Conservation (phyloP, 306 rosid genomes). For the Ochetophila trinervis region DNA sequence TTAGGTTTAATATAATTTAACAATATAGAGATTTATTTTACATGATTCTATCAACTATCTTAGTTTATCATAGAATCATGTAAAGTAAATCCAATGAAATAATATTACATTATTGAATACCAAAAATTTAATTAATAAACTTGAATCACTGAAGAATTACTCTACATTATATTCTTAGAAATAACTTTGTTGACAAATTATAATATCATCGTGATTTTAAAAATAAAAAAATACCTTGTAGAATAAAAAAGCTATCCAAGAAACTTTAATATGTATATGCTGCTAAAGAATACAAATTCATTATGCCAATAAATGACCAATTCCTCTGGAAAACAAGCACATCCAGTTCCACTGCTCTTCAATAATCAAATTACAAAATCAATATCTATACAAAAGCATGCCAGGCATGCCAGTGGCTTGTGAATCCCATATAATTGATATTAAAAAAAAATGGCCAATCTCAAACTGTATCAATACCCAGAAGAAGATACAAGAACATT, state of each 20-base stretch:
- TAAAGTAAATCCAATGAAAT: too few species aligned
- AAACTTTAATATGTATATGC: not conserved
- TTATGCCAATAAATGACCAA: not conserved
- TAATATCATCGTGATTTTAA: too few species aligned
- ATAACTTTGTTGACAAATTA: too few species aligned
- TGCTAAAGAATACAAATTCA: constrained; percentile 1
- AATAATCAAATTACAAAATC: constrained; percentile 30
- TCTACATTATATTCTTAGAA: not conserved
- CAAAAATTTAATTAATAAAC: too few species aligned
- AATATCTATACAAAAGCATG: constrained; percentile 49
- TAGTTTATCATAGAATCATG: too few species aligned
- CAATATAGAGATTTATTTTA: too few species aligned
- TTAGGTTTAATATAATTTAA: too few species aligned
- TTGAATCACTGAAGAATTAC: too few species aligned
- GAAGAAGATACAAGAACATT: constrained; percentile 75
- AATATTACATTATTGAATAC: too few species aligned
- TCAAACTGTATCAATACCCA: constrained; percentile 40
- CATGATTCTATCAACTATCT: too few species aligned
- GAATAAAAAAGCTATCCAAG: not conserved
- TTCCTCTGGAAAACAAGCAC: constrained; percentile 11
- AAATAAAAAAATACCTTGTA: not conserved
- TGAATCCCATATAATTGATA: constrained; percentile 32
- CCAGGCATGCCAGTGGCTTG: constrained; percentile 34
- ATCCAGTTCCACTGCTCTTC: constrained; percentile 10
- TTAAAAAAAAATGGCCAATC: constrained; percentile 3